Base-by-base conservation (phyloP, 306 rosid species). In the Cicer judaicum region DNA sequence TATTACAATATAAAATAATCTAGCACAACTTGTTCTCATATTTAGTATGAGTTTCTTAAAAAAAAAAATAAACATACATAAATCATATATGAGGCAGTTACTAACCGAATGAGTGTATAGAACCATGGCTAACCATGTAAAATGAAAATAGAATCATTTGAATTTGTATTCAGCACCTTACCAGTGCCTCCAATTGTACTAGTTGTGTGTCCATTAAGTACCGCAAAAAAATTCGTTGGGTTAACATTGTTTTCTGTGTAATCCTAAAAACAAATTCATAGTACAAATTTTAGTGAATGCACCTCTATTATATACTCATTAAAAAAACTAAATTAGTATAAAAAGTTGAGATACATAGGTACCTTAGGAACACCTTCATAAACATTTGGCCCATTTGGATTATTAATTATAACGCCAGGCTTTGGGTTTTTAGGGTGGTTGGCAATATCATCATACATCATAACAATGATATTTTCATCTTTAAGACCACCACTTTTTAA, bases 121-220 rank as follows among this genome's bases (percentile, higher is more conserved):
- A 12, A 6, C 97, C 97, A 11, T 91, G 94, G 48, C 84, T 94
- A 0, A 84, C 0, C 55, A 87, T 89, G 66, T 84, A n/a, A 91
- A 47, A 91, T 85, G 85, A 89, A 91, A 73, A 91, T 38, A 29
- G 47, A 56, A 56, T 91, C 97, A 48, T 84, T 8, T 0, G 89
- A 86, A 0, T 86, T 86, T 59, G 86, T 91, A 2, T 78, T 10
- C n/a, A 91, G 10, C 38, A 91, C 91, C 60, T 91, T 91, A 41
- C 90, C 91, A 59, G 88, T 89, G 1, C 97, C 94, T 54, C 97
- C 92, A 0, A 3, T 44, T 2, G 81, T 41, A 7, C 68, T 87
- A 48, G 56, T 79, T 63, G 60, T 82, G 64, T 91, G 76, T 2
- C 89, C 97, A 10, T 80, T 83, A 62, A 89, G 36, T n/a, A 70